Conservation (phyloP, 2,329 filamentous ascomycete genomes). For the Aspergillus sp. region DNA sequence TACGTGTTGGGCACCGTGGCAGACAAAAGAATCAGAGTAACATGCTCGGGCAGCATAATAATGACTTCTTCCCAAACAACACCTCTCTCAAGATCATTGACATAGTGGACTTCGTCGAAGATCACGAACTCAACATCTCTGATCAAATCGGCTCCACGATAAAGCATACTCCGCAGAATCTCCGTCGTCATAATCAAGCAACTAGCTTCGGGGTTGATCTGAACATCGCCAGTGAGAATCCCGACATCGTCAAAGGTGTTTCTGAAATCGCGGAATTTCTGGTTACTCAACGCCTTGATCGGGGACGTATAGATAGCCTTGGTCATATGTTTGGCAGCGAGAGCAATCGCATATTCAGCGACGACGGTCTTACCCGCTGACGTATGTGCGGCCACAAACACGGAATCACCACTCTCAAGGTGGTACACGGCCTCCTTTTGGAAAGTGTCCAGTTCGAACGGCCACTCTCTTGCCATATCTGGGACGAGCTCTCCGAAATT, state of each 20-base stretch:
- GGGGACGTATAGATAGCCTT: constrained; percentile 99
- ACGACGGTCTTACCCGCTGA: constrained; percentile 98
- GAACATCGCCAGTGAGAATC: constrained; percentile 94
- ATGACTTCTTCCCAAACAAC: constrained; percentile 99
- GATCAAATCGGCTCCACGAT: constrained; percentile 91
- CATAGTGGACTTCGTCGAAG: constrained; percentile 98
- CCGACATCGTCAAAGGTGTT: constrained; percentile 91
- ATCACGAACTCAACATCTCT: constrained; percentile 98
- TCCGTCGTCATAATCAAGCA: constrained; percentile 99
- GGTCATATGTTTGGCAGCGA: constrained; percentile 98
- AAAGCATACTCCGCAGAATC: constrained; percentile 96
- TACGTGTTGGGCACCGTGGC: constrained; percentile 97
- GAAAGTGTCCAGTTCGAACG: constrained; percentile 95
- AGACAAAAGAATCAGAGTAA: constrained; percentile 90
- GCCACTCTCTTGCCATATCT: constrained; percentile 94
- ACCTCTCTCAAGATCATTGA: constrained; percentile 92
- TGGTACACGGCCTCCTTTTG: constrained; percentile 99
- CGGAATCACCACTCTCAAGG: constrained; percentile 91
- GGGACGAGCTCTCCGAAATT: constrained; percentile 93
- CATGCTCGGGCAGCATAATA: constrained; percentile 97
- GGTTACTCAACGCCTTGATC: constrained; percentile 97
- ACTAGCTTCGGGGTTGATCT: constrained; percentile 95
- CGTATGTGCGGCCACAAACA: constrained; percentile 96
- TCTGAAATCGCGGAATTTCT: constrained; percentile 96
- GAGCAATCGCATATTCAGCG: constrained; percentile 93